phyloP scores from a whole-genome alignment of 805 yeast genomes.

The Metschnikowia proteae region DNA sequence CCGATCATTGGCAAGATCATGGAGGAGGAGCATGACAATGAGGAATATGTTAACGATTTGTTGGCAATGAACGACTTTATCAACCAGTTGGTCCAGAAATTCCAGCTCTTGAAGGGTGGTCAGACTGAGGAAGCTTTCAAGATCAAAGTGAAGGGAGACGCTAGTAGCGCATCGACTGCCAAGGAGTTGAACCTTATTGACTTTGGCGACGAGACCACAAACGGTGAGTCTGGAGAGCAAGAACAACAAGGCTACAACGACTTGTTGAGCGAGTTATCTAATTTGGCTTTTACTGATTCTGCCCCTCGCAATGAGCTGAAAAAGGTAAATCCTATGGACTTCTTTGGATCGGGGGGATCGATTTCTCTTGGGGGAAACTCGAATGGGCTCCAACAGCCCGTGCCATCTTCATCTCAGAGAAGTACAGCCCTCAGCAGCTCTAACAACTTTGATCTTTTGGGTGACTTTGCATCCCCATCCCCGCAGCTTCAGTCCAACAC shows the following conservation, averaged over 20 bases:
- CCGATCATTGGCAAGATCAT: slow-evolving; percentile 84
- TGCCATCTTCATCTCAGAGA: slow-evolving; percentile 8
- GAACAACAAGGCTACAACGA: slow-evolving; percentile 54
- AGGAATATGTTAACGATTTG: slow-evolving; percentile 57
- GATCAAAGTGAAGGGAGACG: slow-evolving; percentile 32
- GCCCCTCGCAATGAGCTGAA: slow-evolving; percentile 6
- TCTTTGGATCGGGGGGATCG: slow-evolving; percentile 53
- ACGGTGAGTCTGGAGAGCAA: slow-evolving; percentile 23
- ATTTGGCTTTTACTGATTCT: slow-evolving; percentile 52
- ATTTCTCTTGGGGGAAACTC: slow-evolving; percentile 32
- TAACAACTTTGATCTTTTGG: slow-evolving; percentile 27
- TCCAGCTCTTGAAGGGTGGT: slow-evolving; percentile 61
- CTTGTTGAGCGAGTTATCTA: slow-evolving; percentile 66
- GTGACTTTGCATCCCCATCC: slow-evolving; percentile 40
- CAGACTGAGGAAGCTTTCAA: slow-evolving; percentile 52
- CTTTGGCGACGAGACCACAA: slow-evolving; percentile 40
- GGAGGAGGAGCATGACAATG: slow-evolving; percentile 65
- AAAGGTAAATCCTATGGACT: slow-evolving; percentile 30
- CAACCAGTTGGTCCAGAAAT: slow-evolving; percentile 64
- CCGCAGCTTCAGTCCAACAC: slow-evolving; percentile 35
- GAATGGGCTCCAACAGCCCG: slow-evolving; percentile 20
- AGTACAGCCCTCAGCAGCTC: slow-evolving; percentile 1
- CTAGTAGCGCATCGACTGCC: slow-evolving; percentile 23
- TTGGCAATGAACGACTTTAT: slow-evolving; percentile 72
- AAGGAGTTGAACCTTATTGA: slow-evolving; percentile 40